A percentile compares a stretch with the other conserved stretches of the same genome.
Conservation (phyloP, 352 stramenopile genomes). For the Phytophthora vignae region DNA sequence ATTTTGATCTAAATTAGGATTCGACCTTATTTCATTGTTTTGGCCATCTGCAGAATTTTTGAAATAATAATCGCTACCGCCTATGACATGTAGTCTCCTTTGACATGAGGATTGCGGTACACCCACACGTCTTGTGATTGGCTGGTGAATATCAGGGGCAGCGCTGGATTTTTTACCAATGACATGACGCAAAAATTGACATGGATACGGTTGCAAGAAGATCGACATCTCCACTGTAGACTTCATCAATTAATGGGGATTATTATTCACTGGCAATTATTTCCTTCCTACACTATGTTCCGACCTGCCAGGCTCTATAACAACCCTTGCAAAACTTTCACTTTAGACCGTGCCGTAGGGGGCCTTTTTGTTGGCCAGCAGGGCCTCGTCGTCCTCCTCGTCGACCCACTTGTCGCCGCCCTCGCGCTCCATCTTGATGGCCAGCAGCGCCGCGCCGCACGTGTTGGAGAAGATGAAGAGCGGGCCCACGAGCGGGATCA, state of each 20-base stretch:
- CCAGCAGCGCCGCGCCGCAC: slow-evolving; percentile 61
- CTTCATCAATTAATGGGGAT: neutral
- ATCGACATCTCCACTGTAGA: neutral
- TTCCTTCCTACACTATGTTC: neutral
- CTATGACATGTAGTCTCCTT: too few relatives aligned
- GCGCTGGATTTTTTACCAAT: neutral
- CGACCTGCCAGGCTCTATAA: neutral
- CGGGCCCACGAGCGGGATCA: slow-evolving; percentile 60
- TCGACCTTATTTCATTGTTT: too few relatives aligned
- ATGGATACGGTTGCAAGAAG: neutral
- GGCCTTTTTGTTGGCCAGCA: slow-evolving; percentile 26
- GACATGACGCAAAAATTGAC: neutral
- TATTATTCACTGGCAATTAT: neutral
- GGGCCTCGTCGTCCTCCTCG: slow-evolving; percentile 35
- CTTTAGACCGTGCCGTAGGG: slow-evolving; percentile 38
- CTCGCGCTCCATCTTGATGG: slow-evolving; percentile 66
- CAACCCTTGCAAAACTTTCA: neutral
- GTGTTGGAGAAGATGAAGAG: slow-evolving; percentile 76
- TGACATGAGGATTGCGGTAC: too few relatives aligned
- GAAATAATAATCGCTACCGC: too few relatives aligned
- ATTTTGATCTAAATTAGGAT: too few relatives aligned
- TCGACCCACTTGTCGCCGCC: slow-evolving; percentile 35
- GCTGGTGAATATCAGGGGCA: neutral
- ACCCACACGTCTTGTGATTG: neutral
- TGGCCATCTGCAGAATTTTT: too few relatives aligned